Conservation (phyloP, 169 alveolate genomes). For the Plasmodium vinckei region DNA sequence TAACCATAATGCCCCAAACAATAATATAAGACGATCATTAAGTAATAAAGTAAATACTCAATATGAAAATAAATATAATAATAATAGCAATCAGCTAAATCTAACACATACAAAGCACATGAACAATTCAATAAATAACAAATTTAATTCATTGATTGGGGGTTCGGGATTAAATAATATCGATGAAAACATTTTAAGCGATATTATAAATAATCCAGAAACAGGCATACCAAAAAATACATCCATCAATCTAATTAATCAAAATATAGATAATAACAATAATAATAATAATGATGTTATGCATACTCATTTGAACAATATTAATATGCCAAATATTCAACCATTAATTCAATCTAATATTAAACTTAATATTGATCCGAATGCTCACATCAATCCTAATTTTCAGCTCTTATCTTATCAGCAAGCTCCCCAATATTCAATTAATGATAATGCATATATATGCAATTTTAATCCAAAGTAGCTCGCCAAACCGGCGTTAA, state of each 20-base stretch:
- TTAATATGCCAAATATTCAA: conserved; percentile 17
- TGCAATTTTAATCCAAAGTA: conserved; percentile 35
- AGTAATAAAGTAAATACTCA: conserved; percentile 14
- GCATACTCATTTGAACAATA: conserved; percentile 40
- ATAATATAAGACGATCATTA: conserved; percentile 6
- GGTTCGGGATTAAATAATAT: conserved; percentile 5
- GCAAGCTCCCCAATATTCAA: conserved; percentile 14
- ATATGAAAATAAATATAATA: conserved; percentile 7
- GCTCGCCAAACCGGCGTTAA: no score
- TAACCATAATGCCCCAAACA: not conserved
- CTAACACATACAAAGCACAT: conserved; percentile 13
- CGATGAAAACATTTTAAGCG: conserved; percentile 26
- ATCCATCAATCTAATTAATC: conserved; percentile 55
- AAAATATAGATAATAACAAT: conserved; percentile 37
- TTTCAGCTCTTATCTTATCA: conserved; percentile 4
- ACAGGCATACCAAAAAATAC: conserved; percentile 15
- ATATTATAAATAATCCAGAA: conserved; percentile 38
- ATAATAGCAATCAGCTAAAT: conserved; percentile 10
- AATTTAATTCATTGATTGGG: conserved; percentile 20
- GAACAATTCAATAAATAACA: conserved; percentile 17
- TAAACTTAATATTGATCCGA: conserved; percentile 28
- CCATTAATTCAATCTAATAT: conserved; percentile 21
- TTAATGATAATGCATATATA: conserved; percentile 32
- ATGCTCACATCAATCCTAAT: conserved; percentile 30
- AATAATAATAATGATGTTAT: not conserved